Percentiles rank a stretch among this genome's conserved stretches.
Conservation (phyloP, 2,329 filamentous ascomycete species). For the Dendryphion nanum region DNA sequence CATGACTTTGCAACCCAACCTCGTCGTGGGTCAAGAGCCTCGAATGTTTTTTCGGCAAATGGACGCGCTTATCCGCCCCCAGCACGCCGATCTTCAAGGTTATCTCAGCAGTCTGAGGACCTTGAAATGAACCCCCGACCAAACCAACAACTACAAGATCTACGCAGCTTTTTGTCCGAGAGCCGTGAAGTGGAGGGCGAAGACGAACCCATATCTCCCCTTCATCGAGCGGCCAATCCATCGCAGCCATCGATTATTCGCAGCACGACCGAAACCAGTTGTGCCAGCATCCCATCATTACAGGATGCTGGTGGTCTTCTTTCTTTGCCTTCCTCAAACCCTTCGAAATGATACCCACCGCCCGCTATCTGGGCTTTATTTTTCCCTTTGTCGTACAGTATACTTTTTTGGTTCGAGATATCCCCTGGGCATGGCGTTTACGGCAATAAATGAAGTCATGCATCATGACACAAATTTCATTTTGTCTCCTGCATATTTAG, state of each 20-base stretch:
- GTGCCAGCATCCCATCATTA: conserved; percentile 23
- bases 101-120: conserved; percentile 36
- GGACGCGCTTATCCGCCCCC: conserved; percentile 23
- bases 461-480: conserved; percentile 9
- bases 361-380: conserved; percentile 9
- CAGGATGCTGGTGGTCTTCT: conserved; percentile 35
- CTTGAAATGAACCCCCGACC: conserved; percentile 24
- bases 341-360: conserved; percentile 35
- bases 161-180: conserved; percentile 25
- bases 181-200: conserved; percentile 11
- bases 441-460: conserved; percentile 15
- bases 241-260: conserved; percentile 10
- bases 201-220: conserved; percentile 5
- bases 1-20: conserved; percentile 43
- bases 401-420: conserved; percentile 18
- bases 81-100: conserved; percentile 28
- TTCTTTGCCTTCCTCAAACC: conserved; percentile 15
- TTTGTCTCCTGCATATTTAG: background rate
- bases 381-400: conserved; percentile 16
- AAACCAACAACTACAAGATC: conserved; percentile 24
- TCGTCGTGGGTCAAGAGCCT: conserved; percentile 31
- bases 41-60: conserved; percentile 20
- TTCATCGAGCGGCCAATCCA: background rate
- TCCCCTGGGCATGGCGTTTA: conserved; percentile 15
- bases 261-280: conserved; percentile 20